phyloP scores from a whole-genome alignment of 2,329 filamentous ascomycete species.

The Alternaria longipes region DNA sequence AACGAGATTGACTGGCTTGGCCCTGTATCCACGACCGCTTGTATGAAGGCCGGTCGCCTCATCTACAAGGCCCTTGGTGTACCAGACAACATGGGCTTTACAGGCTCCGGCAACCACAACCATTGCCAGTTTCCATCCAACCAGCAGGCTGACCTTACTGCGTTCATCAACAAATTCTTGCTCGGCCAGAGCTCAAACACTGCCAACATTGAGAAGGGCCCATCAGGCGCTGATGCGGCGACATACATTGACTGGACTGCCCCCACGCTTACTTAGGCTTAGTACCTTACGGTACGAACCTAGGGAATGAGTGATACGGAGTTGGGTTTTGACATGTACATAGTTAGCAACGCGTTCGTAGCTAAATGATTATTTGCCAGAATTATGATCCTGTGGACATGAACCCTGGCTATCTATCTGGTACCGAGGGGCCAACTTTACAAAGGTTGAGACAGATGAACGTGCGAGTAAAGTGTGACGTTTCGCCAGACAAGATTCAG shows the following conservation, averaged over 20 bases:
- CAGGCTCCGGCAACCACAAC: constrained; percentile 62
- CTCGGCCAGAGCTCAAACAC: constrained; percentile 40
- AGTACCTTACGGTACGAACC: not conserved
- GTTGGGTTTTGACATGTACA: constrained; percentile 25
- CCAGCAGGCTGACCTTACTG: constrained; percentile 62
- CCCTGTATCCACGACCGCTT: constrained; percentile 64
- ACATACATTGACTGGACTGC: constrained; percentile 51
- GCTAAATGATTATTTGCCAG: constrained; percentile 6
- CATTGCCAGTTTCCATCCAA: constrained; percentile 66
- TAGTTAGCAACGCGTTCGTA: not conserved
- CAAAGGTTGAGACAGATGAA: not conserved
- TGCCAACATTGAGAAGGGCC: constrained; percentile 47
- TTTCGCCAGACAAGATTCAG: not conserved
- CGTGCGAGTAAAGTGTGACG: not conserved
- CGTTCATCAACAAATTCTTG: constrained; percentile 65
- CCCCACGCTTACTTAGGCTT: constrained; percentile 44
- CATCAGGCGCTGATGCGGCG: constrained; percentile 39
- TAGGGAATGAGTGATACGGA: not conserved
- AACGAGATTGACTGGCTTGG: constrained; percentile 69
- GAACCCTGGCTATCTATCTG: not conserved
- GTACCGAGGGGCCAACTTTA: not conserved
- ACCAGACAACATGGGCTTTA: constrained; percentile 66
- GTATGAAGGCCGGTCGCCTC: constrained; percentile 64
- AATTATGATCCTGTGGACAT: not conserved
- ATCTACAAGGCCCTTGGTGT: constrained; percentile 65